Evolutionary conservation across 2,329 filamentous ascomycete species (phyloP).

Genomic region (Dichotomopilus funicola): DNA sequence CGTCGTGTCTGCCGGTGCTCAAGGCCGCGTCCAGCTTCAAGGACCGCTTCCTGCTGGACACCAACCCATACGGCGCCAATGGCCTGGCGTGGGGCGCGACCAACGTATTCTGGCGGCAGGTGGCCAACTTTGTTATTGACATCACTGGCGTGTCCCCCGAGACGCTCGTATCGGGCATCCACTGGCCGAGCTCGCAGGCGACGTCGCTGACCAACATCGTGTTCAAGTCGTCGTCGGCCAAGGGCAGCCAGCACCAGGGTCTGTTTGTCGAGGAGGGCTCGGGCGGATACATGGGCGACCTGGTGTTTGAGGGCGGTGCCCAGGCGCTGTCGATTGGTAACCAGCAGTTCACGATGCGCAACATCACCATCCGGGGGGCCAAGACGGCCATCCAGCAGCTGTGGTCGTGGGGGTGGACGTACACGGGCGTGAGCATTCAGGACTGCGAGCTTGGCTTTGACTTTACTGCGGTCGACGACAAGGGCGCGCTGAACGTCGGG

Average conservation of each 20-base stretch:
- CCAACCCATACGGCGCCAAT: conserved; percentile 36
- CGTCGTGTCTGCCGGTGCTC: conserved; percentile 48
- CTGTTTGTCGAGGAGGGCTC: conserved; percentile 57
- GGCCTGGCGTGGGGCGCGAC: conserved; percentile 43
- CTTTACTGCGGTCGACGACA: conserved; percentile 46
- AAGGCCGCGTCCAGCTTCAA: conserved; percentile 44
- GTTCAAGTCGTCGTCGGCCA: conserved; percentile 41
- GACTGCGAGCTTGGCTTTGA: conserved; percentile 61
- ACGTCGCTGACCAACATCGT: conserved; percentile 51
- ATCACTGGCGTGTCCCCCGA: conserved; percentile 42
- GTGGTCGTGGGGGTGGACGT: conserved; percentile 73
- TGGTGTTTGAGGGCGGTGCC: conserved; percentile 62
- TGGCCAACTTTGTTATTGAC: conserved; percentile 52
- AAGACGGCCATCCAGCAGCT: conserved; percentile 63
- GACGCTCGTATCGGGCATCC: conserved; percentile 47
- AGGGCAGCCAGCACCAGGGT: conserved; percentile 46
- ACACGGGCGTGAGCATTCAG: conserved; percentile 58
- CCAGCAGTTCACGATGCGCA: conserved; percentile 65
- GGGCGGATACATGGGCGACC: conserved; percentile 61
- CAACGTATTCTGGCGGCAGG: conserved; percentile 53
- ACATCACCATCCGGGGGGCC: conserved; percentile 58
- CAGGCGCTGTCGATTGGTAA: conserved; percentile 50
- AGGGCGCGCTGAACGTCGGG: conserved; percentile 53
- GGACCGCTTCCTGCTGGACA: conserved; percentile 40
- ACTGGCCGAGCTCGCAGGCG: conserved; percentile 63